These are phyloP conservation scores for Achlya hypogyna DNA, from an alignment of 352 stramenopile species.

Conservation along the genomic window DNA sequence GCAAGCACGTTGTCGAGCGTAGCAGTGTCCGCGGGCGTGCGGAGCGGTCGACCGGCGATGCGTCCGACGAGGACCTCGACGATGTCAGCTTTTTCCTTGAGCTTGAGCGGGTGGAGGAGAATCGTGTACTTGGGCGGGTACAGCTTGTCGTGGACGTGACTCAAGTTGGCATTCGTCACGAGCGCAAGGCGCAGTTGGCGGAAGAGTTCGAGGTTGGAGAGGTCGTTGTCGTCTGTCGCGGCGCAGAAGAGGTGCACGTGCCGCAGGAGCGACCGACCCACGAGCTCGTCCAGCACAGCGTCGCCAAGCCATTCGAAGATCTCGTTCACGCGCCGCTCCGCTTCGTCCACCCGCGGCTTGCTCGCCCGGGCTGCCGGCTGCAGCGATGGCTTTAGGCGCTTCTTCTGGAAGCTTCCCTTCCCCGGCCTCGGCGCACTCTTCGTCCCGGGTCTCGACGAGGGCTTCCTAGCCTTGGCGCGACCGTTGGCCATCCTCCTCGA, in stretches of 20 bases:
- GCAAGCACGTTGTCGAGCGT: constrained; percentile 41
- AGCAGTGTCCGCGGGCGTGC: not conserved
- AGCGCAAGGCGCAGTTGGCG: constrained; percentile 47
- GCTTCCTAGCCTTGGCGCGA: too few relatives aligned
- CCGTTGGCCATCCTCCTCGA: too few relatives aligned
- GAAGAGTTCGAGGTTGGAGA: constrained; percentile 51
- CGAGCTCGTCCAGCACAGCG: constrained; percentile 59
- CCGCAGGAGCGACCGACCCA: constrained; percentile 48
- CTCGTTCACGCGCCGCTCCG: constrained; percentile 22
- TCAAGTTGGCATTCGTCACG: constrained; percentile 67
- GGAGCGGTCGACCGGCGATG: not conserved
- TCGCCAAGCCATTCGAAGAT: constrained; percentile 75
- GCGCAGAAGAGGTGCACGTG: constrained; percentile 36
- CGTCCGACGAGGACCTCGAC: constrained; percentile 51
- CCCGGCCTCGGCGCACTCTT: too few relatives aligned
- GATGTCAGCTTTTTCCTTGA: constrained; percentile 57
- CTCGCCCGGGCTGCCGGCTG: not conserved
- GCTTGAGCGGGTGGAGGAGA: constrained; percentile 22
- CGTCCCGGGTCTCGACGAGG: too few relatives aligned
- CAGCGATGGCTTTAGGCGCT: too few relatives aligned
- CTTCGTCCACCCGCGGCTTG: not conserved
- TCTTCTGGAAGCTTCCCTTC: too few relatives aligned
- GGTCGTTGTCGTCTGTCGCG: not conserved
- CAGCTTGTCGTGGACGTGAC: constrained; percentile 51
- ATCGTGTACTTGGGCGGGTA: constrained; percentile 4